Conservation (phyloP, 805 yeast genomes). For the Scheffersomyces ergatensis region DNA sequence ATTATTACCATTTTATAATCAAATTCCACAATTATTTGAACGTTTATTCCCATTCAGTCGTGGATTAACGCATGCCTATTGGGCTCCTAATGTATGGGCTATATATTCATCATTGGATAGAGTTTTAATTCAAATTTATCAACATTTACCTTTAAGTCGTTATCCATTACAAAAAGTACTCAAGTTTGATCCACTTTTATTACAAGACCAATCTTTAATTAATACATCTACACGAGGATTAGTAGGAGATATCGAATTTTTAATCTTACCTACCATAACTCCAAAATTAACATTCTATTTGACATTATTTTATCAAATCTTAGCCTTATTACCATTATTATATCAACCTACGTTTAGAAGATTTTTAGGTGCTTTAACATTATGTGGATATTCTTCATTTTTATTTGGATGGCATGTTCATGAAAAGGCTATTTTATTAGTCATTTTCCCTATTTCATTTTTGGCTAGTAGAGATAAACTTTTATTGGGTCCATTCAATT, state of each 20-base stretch:
- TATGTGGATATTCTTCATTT: constrained; percentile 89
- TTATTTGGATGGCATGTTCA: constrained; percentile 99
- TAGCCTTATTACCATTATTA: constrained; percentile 70
- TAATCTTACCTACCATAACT: constrained; percentile 74
- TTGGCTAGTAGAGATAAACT: constrained; percentile 70
- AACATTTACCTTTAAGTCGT: constrained; percentile 29
- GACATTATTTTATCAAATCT: constrained; percentile 79
- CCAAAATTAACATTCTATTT: constrained; percentile 76
- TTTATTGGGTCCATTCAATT: constrained; percentile 65
- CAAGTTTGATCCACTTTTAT: constrained; percentile 44
- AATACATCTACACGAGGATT: constrained; percentile 69
- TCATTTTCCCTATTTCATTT: constrained; percentile 85
- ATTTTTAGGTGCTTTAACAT: constrained; percentile 78
- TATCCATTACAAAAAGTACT: constrained; percentile 28
- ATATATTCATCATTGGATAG: constrained; percentile 82
- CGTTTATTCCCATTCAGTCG: constrained; percentile 91
- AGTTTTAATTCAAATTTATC: constrained; percentile 49
- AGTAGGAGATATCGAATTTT: constrained; percentile 86
- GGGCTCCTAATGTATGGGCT: constrained; percentile 99
- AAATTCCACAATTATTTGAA: constrained; percentile 58
- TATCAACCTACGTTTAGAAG: constrained; percentile 71
- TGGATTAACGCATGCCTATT: constrained; percentile 95
- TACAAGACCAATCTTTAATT: constrained; percentile 29
- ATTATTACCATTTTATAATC: constrained; percentile 75
- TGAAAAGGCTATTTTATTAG: constrained; percentile 91